Evolutionary conservation across 306 rosid genomes (phyloP), one percentile per base, ranked within the genome.

Genomic region (Sphenostylis stenocarpa): DNA sequence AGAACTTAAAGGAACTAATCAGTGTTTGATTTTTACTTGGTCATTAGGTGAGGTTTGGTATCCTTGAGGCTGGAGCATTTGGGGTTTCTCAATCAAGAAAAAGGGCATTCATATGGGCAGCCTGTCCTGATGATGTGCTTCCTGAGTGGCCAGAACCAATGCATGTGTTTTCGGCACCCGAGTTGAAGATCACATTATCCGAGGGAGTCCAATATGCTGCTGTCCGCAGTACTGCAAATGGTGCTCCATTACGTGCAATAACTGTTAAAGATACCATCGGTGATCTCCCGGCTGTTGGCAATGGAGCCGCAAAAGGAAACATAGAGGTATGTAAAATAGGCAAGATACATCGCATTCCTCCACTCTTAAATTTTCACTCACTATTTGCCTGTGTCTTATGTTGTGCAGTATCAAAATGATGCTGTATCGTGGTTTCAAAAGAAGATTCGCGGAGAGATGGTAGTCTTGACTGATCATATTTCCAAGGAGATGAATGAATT

Each of bases 91-190:
- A 92, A 87, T 95, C 97, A 65, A 83, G 99, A 77, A 95, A 92
- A 80, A 86, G 98, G 72, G 99, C 97, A 67, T 95, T 95, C 77
- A 92, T 95, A 79, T 95, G 99, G 99, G 99, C 99, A 73, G 97
- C 99, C 15, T 86, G 97, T 21, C 97, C 99, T 1, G 94, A 88
- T 34, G 97, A 92, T 72, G 82, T 77, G 48, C 97, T 95, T 58
- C 99, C 99, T 0, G 99, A 92, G 76, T 95, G 99, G 99, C 99
- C 98, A 5, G 98, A 95, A 86, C 99, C 99, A 64, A 83, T 95
- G 96, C 97, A 95, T 36, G 99, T 92, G 24, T 92, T 95, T 83
- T 78, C 88, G 19, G 91, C 90, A 45, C 99, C 99, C 0, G 94
- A 95, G 82, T 81, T 95, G 84, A 92, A 76, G 85, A 85, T 95